Percentiles rank a stretch among this genome's conserved stretches.
phyloP scores from a whole-genome alignment of 2,329 filamentous ascomycete species.

The Chrysoporthe puriensis region DNA sequence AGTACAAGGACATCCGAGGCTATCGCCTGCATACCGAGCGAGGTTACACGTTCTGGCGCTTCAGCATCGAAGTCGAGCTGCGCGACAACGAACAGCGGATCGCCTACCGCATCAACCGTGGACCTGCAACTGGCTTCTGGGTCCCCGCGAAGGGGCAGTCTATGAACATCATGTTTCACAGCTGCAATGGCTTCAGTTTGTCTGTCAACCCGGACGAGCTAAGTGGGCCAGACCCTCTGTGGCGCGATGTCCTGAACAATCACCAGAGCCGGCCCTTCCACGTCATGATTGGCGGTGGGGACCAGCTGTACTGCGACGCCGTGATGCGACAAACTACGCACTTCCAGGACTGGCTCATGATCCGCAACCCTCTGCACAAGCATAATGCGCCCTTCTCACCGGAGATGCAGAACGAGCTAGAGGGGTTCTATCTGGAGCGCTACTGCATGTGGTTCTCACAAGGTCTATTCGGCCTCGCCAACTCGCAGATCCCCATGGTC shows the following conservation, averaged over 20 bases:
- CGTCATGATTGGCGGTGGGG: slow-evolving; percentile 96
- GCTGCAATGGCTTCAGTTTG: slow-evolving; percentile 92
- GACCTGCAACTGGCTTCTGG: slow-evolving; percentile 90
- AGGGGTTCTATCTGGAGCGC: slow-evolving; percentile 83
- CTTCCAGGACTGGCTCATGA: slow-evolving; percentile 84
- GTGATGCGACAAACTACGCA: slow-evolving; percentile 74
- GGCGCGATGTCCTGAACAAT: slow-evolving; percentile 91
- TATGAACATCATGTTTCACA: slow-evolving; percentile 99
- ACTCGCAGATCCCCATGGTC: slow-evolving; percentile 94
- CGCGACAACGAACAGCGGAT: slow-evolving; percentile 78
- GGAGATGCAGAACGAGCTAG: slow-evolving; percentile 86
- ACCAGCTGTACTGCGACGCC: slow-evolving; percentile 94
- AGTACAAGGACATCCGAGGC: slow-evolving; percentile 82
- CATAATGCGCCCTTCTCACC: slow-evolving; percentile 75
- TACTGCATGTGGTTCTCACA: slow-evolving; percentile 97
- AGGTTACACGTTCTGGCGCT: slow-evolving; percentile 94
- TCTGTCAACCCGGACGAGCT: slow-evolving; percentile 78
- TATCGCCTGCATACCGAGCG: slow-evolving; percentile 82
- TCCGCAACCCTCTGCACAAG: slow-evolving; percentile 80
- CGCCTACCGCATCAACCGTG: slow-evolving; percentile 93
- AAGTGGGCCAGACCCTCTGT: slow-evolving; percentile 92
- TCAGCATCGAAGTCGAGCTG: slow-evolving; percentile 92
- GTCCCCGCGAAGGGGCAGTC: slow-evolving; percentile 80
- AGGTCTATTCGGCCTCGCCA: slow-evolving; percentile 89
- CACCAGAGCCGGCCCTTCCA: slow-evolving; percentile 94